Evolutionary conservation across 2,329 filamentous ascomycete genomes (phyloP).

Genomic region (Diaporthe capsici): DNA sequence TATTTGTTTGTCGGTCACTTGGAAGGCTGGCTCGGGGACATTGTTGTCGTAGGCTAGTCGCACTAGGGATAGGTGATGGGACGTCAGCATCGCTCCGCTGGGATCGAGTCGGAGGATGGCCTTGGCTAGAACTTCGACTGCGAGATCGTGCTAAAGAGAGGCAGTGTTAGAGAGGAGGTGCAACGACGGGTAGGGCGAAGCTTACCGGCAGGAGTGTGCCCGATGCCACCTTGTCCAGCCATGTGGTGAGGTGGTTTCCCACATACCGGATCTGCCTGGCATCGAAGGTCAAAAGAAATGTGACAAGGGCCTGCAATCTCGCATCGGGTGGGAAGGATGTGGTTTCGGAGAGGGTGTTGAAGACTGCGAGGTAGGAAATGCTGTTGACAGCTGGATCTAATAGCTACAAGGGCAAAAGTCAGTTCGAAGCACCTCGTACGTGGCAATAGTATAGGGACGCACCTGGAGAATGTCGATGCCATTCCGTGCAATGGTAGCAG

Average conservation of each 20-base stretch:
- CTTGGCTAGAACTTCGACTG: slow-evolving; percentile 60
- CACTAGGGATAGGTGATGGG: slow-evolving; percentile 70
- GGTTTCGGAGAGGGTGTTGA: slow-evolving; percentile 57
- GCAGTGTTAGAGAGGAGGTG: neutral
- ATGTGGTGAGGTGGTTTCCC: slow-evolving; percentile 57
- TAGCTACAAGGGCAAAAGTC: slow-evolving; percentile 50
- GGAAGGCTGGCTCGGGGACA: slow-evolving; percentile 67
- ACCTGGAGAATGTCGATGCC: slow-evolving; percentile 60
- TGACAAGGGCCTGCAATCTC: slow-evolving; percentile 50
- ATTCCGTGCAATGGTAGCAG: slow-evolving; percentile 50
- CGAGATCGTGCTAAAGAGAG: slow-evolving; percentile 58
- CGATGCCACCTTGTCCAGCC: slow-evolving; percentile 58
- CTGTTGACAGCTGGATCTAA: slow-evolving; percentile 65
- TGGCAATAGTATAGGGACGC: slow-evolving; percentile 26
- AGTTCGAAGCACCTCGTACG: neutral
- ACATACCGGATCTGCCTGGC: slow-evolving; percentile 66
- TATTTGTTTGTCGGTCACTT: slow-evolving; percentile 75
- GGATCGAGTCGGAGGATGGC: slow-evolving; percentile 78
- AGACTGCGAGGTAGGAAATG: slow-evolving; percentile 64
- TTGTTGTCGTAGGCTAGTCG: slow-evolving; percentile 71
- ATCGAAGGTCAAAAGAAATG: slow-evolving; percentile 66
- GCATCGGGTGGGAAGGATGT: slow-evolving; percentile 46
- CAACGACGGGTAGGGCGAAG: neutral
- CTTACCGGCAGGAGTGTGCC: slow-evolving; percentile 60
- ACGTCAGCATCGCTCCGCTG: slow-evolving; percentile 75